Conservation (phyloP, 768 basidiomycete genomes). For the Leccinum uliginosum region DNA sequence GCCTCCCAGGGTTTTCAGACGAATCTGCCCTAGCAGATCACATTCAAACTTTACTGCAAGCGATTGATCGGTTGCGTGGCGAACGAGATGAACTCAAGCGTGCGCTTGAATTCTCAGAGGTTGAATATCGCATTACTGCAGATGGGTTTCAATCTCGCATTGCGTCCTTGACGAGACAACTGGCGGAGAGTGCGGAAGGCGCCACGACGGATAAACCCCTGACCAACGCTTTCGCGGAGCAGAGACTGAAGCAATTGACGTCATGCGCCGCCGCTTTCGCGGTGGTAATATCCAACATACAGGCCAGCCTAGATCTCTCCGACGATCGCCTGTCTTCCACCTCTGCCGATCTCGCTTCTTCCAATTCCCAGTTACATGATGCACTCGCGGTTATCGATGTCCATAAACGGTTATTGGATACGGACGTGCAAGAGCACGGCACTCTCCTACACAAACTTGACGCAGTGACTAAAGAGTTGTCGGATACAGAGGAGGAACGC, state of each 20-base stretch:
- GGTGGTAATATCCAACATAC: constrained; percentile 38
- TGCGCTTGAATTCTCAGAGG: constrained; percentile 63
- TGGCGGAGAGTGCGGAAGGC: constrained; percentile 20
- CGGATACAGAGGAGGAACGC: constrained; percentile 28
- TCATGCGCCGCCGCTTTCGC: constrained; percentile 33
- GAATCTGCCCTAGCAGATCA: constrained; percentile 32
- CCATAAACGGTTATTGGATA: constrained; percentile 12
- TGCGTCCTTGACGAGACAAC: constrained; percentile 26
- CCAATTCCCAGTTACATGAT: constrained; percentile 14
- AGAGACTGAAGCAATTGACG: constrained; percentile 28
- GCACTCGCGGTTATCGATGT: constrained; percentile 16
- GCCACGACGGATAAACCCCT: background rate
- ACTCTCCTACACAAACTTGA: constrained; percentile 32
- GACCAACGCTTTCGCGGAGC: constrained; percentile 6
- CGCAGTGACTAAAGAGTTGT: constrained; percentile 31
- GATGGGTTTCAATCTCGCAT: constrained; percentile 56
- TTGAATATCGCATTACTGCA: constrained; percentile 60
- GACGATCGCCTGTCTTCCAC: constrained; percentile 10
- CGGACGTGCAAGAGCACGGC: constrained; percentile 21
- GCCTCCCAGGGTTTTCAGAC: constrained; percentile 4
- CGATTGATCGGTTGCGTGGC: constrained; percentile 61
- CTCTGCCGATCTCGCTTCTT: constrained; percentile 12
- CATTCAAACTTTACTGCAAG: constrained; percentile 54
- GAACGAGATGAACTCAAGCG: constrained; percentile 63
- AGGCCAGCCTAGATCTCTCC: constrained; percentile 26